A percentile compares a stretch with the other conserved stretches of the same genome.
Evolutionary conservation across 345 rosid species (phyloP).

Genomic region (Sisymbrium altissimum): DNA sequence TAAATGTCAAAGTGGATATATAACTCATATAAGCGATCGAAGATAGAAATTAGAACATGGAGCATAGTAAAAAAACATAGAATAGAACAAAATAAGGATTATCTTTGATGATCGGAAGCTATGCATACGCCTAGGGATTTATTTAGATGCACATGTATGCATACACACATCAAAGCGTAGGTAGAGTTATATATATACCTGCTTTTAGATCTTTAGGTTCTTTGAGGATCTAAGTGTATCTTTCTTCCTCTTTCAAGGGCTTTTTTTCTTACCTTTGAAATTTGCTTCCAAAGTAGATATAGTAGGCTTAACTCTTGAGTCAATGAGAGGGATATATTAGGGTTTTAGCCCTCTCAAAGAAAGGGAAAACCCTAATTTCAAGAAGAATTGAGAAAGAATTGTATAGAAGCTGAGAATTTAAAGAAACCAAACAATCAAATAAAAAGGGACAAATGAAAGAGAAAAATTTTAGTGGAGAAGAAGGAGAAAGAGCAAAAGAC

Average conservation of each 20-base stretch:
- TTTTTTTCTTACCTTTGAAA: constrained; percentile 27
- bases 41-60: constrained; percentile 6
- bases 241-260: constrained; percentile 36
- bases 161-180: neutral
- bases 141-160: neutral
- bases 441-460: constrained; percentile 13
- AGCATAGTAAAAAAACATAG: neutral
- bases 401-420: constrained; percentile 29
- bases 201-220: constrained; percentile 30
- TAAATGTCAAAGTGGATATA: neutral
- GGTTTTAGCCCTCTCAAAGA: constrained; percentile 21
- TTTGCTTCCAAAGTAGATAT: constrained; percentile 31
- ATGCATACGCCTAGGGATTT: constrained; percentile 7
- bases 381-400: constrained; percentile 29
- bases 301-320: constrained; percentile 35
- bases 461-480: constrained; percentile 22
- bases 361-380: constrained; percentile 33
- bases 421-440: constrained; percentile 30
- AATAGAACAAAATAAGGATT: neutral
- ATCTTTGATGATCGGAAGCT: neutral
- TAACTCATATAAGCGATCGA: neutral
- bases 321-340: constrained; percentile 28
- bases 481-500: constrained; percentile 66
- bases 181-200: constrained; percentile 15
- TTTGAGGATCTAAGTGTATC: constrained; percentile 28